Evolutionary conservation across 805 yeast genomes (phyloP), one percentile per base, ranked within the genome.

Genomic region (Metschnikowia henanensis): DNA sequence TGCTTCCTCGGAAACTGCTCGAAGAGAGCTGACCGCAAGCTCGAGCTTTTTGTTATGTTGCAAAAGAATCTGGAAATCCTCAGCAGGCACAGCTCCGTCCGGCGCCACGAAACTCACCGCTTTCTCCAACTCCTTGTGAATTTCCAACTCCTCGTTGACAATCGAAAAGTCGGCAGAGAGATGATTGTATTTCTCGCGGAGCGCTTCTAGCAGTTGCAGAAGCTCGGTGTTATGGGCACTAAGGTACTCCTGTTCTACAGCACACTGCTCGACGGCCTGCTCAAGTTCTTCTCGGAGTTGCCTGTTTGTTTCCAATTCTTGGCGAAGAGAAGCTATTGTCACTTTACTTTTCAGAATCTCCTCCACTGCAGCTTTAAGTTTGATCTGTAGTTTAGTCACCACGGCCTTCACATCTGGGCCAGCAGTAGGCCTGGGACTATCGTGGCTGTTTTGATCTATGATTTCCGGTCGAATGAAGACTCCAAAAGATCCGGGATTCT

Each of bases 391-490:
- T 33, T 60, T 68, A 2, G 65, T 60, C 2, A 80, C 64, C 15
- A 75, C 64, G 13, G 37, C 30, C 19, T 49, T 52, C 16, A n/a
- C 45, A 28, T 37, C 57, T 4, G 41, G 38, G 29, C 26, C 41
- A 58, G 46, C 43, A 25, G 30, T 34, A 20, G 20, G n/a, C 2
- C 34, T 35, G 21, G 17, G n/a, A 9, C 20, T 5, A 4, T n/a
- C 38, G 5, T 6, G 4, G 18, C 25, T 17, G 26, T 16, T 37
- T 19, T 21, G 26, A 9, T 49, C 56, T 18, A 69, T 47, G 39
- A 69, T 47, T 1, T 62, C 43, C n/a, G 71, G 71, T 32, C 76
- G 59, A 4, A 76, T 80, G 58, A 80, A 80, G 1, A 80, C 60
- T 0, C 84, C 84, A 53, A 64, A 62, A 3, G 55, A 52, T 0